Evolutionary conservation across 1,284 basidiomycete species (phyloP), one percentile per base, ranked within the genome.

Genomic region (Boletus subluridellus): DNA sequence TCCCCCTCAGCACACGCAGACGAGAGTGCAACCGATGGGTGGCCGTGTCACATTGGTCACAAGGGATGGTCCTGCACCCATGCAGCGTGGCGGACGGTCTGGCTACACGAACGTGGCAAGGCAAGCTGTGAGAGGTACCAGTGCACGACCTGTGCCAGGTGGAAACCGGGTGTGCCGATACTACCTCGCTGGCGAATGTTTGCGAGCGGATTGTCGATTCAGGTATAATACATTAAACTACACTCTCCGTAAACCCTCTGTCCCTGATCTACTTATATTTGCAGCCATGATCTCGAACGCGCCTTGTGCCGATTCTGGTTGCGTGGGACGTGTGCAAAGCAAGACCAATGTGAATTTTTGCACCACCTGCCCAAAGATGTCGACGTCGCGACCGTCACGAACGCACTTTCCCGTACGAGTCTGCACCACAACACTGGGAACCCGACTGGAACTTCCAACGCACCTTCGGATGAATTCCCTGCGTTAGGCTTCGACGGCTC

Each of bases 271-370:
- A 30, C 38, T 54, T 50, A 30, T 51, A 30, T 58, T 63, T 61
- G 28, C 66, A 93, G 91, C 65, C 92, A 96, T 71, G 94, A 96
- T 70, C 81, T 95, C 4, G 94, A 96, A 71, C 85, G 94, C 45
- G 95, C 95, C 1, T 76, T 98, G 26, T 98, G 94, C 75, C 90
- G 96, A 37, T 99, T 98, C 78, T 99, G 96, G 96, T 82, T 99
- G 44, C 85, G 95, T 52, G 96, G 96, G 5, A 95, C 94, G 57
- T 98, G 95, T 70, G 92, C 94, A 47, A 98, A 98, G 74, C 89
- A 94, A 52, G 94, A 96, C 59, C 86, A 82, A 63, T 93, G 90
- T 79, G 90, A 93, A 74, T 96, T 96, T 74, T 75, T 96, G 67
- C 94, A 96, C 69, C 90, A 92, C 68, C 78, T 96, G 2, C 94